These are phyloP conservation scores for Amylocystis lapponica DNA, from an alignment of 768 basidiomycete species.

Conservation along the genomic window DNA sequence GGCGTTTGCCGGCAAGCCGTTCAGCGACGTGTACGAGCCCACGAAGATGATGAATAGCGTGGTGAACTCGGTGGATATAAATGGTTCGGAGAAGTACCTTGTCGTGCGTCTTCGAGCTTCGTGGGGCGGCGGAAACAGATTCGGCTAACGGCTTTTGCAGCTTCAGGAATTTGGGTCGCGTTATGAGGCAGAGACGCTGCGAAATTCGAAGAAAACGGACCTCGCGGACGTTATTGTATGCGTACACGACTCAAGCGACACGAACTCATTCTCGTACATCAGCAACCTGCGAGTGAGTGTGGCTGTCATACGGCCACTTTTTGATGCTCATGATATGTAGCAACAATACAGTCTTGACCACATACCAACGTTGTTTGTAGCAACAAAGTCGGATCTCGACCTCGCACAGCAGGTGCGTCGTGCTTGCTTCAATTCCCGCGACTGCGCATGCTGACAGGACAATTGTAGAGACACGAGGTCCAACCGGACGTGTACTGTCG, in stretches of 20 bases:
- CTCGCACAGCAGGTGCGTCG: constrained; percentile 81
- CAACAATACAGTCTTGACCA: constrained; percentile 97
- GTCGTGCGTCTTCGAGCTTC: constrained; percentile 65
- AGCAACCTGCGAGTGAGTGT: constrained; percentile 82
- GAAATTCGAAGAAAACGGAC: constrained; percentile 88
- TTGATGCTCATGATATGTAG: constrained; percentile 35
- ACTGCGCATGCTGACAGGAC: neutral
- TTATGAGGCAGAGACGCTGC: constrained; percentile 86
- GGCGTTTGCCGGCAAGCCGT: constrained; percentile 82
- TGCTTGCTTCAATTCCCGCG: neutral
- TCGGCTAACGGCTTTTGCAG: constrained; percentile 43
- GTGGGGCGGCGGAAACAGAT: no score
- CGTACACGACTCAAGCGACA: constrained; percentile 96
- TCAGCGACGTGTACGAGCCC: constrained; percentile 71
- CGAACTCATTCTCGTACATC: constrained; percentile 98
- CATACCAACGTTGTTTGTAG: constrained; percentile 93
- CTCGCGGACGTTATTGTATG: constrained; percentile 92
- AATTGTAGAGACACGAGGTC: constrained; percentile 83
- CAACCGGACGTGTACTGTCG: constrained; percentile 97
- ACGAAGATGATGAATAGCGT: constrained; percentile 88
- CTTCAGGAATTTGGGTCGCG: constrained; percentile 96
- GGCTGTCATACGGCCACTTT: constrained; percentile 9
- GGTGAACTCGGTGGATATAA: constrained; percentile 92
- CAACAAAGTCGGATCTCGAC: constrained; percentile 98
- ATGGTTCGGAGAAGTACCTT: constrained; percentile 92